Evolutionary conservation across 345 rosid species (phyloP).

Genomic region (Ceriops zippeliana): DNA sequence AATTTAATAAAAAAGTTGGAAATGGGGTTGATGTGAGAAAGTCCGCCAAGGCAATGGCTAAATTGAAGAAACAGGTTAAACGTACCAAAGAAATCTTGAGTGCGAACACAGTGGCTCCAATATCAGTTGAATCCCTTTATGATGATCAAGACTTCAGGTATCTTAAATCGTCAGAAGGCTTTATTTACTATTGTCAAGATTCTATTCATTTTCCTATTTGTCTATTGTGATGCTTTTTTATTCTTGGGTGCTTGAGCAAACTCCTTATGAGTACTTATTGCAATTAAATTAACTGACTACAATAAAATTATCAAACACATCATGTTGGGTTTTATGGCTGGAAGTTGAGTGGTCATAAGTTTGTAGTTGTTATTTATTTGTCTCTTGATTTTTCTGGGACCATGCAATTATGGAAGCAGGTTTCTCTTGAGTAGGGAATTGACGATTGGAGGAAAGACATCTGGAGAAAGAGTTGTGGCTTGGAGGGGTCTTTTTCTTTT

Average conservation of each 20-base stretch:
- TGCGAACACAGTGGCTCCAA: constrained; percentile 85
- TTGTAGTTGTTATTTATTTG: neutral
- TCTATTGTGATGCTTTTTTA: neutral
- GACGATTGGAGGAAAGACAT: no score
- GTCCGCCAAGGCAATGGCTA: constrained; percentile 96
- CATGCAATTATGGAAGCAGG: no score
- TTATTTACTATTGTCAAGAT: neutral
- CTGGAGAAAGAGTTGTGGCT: no score
- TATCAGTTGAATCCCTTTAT: constrained; percentile 89
- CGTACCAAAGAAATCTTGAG: constrained; percentile 97
- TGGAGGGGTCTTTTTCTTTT: no score
- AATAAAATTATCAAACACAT: neutral
- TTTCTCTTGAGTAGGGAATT: no score
- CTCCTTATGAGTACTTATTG: neutral
- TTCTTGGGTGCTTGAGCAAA: neutral
- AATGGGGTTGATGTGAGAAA: constrained; percentile 86
- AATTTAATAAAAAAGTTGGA: constrained; percentile 89
- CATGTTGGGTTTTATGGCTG: neutral
- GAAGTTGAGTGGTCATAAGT: neutral
- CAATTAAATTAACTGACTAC: neutral
- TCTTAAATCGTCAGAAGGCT: constrained; percentile 5
- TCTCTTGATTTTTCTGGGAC: neutral
- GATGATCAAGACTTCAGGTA: constrained; percentile 97
- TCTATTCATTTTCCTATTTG: constrained; percentile 4
- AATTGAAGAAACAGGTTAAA: constrained; percentile 95